Percentiles rank a stretch among this genome's conserved stretches.
phyloP scores from a whole-genome alignment of 306 rosid species.

The Cucurbita argyrosperma region DNA sequence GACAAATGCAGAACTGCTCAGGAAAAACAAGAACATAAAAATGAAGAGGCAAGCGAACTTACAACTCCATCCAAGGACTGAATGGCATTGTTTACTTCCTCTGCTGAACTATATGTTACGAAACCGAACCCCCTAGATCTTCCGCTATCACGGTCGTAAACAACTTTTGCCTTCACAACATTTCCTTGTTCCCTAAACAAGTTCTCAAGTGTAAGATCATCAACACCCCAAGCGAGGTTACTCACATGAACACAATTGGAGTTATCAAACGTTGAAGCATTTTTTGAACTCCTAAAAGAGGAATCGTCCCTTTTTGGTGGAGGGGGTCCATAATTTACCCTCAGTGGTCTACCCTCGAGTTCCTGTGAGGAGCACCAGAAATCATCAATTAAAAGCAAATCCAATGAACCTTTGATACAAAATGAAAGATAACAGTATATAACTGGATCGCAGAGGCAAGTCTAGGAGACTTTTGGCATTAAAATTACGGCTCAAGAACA shows the following conservation, averaged over 20 bases:
- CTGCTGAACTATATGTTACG: conserved; percentile 52
- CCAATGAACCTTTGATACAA: neutral
- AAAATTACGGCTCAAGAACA: neutral
- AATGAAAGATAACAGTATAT: neutral
- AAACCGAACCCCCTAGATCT: conserved; percentile 93
- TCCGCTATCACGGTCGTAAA: conserved; percentile 93
- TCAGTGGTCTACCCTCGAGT: conserved; percentile 65
- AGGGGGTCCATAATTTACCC: conserved; percentile 83
- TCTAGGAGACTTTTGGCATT: neutral
- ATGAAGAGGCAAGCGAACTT: conserved; percentile 17
- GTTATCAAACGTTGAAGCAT: conserved; percentile 11
- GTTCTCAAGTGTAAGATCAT: conserved; percentile 50
- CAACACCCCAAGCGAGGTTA: conserved; percentile 96
- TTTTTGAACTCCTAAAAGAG: conserved; percentile 27
- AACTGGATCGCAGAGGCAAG: neutral
- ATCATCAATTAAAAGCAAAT: conserved; percentile 6
- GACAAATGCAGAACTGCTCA: neutral
- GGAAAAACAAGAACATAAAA: neutral
- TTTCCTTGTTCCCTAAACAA: conserved; percentile 64
- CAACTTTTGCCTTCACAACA: conserved; percentile 81
- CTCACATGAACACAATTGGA: conserved; percentile 61
- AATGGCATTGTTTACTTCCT: conserved; percentile 65
- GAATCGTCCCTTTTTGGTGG: conserved; percentile 37
- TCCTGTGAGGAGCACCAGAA: conserved; percentile 26
- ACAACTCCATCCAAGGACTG: conserved; percentile 72